Evolutionary conservation across 1,284 basidiomycete species (phyloP), one percentile per base, ranked within the genome.

Genomic region (Trichosporon ovoides): DNA sequence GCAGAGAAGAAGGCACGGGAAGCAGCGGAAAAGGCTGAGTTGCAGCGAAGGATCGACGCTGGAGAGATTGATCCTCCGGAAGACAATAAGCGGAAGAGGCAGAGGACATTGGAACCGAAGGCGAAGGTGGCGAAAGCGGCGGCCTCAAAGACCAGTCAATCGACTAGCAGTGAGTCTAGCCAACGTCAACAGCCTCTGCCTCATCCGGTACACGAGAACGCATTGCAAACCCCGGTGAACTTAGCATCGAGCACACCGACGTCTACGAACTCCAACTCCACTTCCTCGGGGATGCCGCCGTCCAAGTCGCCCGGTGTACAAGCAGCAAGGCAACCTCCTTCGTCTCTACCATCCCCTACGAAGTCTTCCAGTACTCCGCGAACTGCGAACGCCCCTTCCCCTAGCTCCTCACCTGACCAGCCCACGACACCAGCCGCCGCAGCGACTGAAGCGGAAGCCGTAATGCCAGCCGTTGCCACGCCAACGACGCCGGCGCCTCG

Each of bases 1-100:
- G 36, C 48, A 10, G 61, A 61, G 52, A 57, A 59, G 35, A 63
- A 66, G 40, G 65, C 59, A 19, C 52, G 35, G 19, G 24, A 56
- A 22, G 52, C 57, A 5, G 48, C 37, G 22, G 50, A 58, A 12
- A 53, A 38, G 53, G 60, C 50, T n/a, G 38, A 50, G 34, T 36
- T 43, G 37, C 35, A 52, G 24, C 36, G 49, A 16, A 33, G 50
- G 18, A 46, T 50, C 38, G 52, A 55, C 3, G 52, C 43, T 20
- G 52, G 43, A 28, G 43, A 48, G 24, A 28, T 28, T 16, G 43
- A 48, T 11, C 24, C 43, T 6, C 43, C 22, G 3, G 60, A 57
- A 28, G 49, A 56, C 3, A 40, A 34, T 7, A 58, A 49, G 24
- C 28, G 28, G 22, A 48, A 52, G 55, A 60, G 37, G 63, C 57